phyloP scores from a whole-genome alignment of 2,329 filamentous ascomycete species.

The Fusarium neocosmosporiellum region DNA sequence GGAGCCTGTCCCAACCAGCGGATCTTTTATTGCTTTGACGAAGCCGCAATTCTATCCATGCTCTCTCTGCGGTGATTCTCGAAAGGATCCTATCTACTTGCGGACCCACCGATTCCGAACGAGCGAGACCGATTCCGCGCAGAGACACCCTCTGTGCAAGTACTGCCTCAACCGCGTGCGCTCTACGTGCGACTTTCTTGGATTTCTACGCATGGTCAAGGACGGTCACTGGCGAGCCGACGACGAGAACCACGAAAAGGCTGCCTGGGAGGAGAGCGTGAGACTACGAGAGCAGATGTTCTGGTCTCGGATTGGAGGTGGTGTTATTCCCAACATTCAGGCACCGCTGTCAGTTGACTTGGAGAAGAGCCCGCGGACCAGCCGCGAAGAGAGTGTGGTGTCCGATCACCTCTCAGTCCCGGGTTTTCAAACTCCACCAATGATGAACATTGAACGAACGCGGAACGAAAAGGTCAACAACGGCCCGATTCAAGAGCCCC shows the following conservation, averaged over 20 bases:
- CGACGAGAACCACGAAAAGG: conserved; percentile 84
- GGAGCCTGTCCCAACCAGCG: conserved; percentile 79
- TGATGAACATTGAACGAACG: conserved; percentile 37
- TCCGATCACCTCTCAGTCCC: conserved; percentile 35
- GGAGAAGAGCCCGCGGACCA: conserved; percentile 50
- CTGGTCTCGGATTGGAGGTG: conserved; percentile 92
- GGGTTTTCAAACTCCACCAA: conserved; percentile 36
- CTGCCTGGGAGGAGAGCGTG: conserved; percentile 95
- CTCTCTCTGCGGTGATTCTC: conserved; percentile 86
- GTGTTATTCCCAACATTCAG: conserved; percentile 77
- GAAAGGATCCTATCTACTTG: conserved; percentile 76
- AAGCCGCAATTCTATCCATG: conserved; percentile 75
- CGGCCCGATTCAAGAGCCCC: conserved; percentile 38
- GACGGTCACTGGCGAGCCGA: conserved; percentile 92
- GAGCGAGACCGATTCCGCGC: conserved; percentile 85
- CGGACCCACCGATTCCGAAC: conserved; percentile 90
- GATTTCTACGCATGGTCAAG: conserved; percentile 89
- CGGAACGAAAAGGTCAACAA: conserved; percentile 22
- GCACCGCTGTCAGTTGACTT: conserved; percentile 39
- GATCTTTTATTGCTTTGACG: conserved; percentile 60
- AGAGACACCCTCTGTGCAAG: conserved; percentile 88
- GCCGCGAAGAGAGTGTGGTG: conserved; percentile 45
- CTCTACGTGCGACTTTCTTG: conserved; percentile 91
- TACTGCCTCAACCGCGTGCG: conserved; percentile 88
- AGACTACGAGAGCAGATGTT: conserved; percentile 94